Conservation (phyloP, 108 stramenopile genomes). For the Skeletonema potamos region DNA sequence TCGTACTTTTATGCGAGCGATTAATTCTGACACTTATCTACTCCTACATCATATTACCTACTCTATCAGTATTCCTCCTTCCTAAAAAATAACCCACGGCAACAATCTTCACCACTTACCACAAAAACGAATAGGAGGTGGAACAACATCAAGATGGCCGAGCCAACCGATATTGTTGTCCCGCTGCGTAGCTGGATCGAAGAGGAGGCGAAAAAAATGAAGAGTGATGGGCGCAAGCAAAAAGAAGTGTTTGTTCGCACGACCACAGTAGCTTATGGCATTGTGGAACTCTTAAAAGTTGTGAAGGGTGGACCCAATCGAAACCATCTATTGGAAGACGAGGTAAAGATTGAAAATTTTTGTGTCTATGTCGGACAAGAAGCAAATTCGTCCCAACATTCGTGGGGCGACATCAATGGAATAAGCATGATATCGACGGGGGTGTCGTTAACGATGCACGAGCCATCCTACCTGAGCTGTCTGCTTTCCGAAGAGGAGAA, state of each 20-base stretch:
- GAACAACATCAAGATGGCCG: neutral
- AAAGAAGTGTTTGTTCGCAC: neutral
- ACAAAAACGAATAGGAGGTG: too few relatives aligned
- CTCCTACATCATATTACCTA: too few relatives aligned
- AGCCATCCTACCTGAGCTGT: neutral
- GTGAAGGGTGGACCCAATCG: neutral
- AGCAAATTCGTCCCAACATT: neutral
- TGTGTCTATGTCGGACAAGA: neutral
- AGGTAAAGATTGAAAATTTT: slow-evolving; percentile 1
- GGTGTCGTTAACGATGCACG: neutral
- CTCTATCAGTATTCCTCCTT: too few relatives aligned
- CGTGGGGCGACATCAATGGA: slow-evolving; percentile 3
- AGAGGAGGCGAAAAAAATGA: neutral
- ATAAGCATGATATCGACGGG: neutral
- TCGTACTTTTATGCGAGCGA: too few relatives aligned
- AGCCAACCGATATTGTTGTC: neutral
- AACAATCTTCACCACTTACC: too few relatives aligned
- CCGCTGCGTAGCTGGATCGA: slow-evolving; percentile 7
- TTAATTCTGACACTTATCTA: too few relatives aligned
- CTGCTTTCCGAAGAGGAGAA: neutral
- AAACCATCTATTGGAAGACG: neutral
- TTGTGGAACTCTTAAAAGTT: neutral
- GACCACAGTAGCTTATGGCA: slow-evolving; percentile 1
- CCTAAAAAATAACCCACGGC: too few relatives aligned
- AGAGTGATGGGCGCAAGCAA: neutral